phyloP scores from a whole-genome alignment of 1,284 basidiomycete species.

The Leccinum griseonigrum region DNA sequence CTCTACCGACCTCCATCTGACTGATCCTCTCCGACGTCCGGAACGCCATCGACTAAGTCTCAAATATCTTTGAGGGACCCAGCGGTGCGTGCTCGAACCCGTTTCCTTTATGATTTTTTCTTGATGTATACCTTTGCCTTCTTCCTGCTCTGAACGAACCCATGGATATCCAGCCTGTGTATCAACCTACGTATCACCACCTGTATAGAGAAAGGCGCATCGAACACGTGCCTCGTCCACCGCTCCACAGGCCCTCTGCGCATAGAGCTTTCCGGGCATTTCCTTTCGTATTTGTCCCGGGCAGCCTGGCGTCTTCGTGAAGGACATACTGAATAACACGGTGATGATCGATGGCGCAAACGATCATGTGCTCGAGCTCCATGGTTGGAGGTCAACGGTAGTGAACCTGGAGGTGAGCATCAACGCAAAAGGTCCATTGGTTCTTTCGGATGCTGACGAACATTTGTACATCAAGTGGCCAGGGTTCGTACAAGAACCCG shows the following conservation, averaged over 20 bases:
- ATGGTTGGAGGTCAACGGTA: conserved; percentile 14
- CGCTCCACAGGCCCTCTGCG: not conserved
- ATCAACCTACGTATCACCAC: conserved; percentile 9
- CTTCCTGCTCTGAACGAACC: conserved; percentile 4
- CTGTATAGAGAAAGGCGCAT: conserved; percentile 4
- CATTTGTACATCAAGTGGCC: conserved; percentile 15
- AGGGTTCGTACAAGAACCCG: conserved; percentile 11
- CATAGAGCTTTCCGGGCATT: conserved; percentile 10
- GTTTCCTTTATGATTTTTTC: not conserved
- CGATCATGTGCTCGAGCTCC: conserved; percentile 9
- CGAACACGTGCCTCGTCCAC: conserved; percentile 14
- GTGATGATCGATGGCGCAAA: conserved; percentile 7
- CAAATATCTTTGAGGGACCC: not conserved
- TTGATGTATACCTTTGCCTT: not conserved
- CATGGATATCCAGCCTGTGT: not conserved
- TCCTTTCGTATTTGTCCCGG: conserved; percentile 1
- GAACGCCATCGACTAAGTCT: not conserved
- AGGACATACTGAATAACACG: conserved; percentile 6
- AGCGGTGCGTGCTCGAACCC: not conserved
- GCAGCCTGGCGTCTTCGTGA: conserved; percentile 14
- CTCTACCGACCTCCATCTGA: not conserved
- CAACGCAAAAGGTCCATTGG: not conserved
- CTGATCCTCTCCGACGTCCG: not conserved
- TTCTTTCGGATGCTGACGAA: not conserved
- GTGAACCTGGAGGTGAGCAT: conserved; percentile 13